Evolutionary conservation across 805 yeast genomes (phyloP), one percentile per base, ranked within the genome.

Genomic region (Candida tammaniensis): DNA sequence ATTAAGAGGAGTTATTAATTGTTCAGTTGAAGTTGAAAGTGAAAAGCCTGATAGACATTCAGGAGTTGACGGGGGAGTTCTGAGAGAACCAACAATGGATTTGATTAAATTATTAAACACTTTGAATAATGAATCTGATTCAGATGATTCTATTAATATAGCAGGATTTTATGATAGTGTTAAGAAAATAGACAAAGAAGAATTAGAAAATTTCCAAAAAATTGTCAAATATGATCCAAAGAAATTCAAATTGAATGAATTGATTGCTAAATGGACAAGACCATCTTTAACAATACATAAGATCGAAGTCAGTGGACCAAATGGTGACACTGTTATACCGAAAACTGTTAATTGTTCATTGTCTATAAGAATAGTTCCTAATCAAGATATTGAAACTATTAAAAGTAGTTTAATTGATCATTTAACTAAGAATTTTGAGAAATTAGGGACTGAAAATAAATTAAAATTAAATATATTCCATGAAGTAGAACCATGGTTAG

Each of bases 401-500:
- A 82, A 84, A 46, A 33, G 45, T 2, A 52, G 68, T 17, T 63
- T 89, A 13, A 59, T 68, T 1, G 36, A 54, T 0, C 79, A 69
- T 48, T 46, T 93, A 27, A 29, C 49, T 3, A 46, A 59, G 0
- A 45, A 60, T 0, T 91, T 87, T 46, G 48, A 53, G 0, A 49
- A 52, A 10, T 55, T 86, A 20, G 49, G 67, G 2, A 73, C 93
- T 0, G 74, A 72, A 5, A 93, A 93, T 55, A 70, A 72, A 18
- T 49, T 91, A 23, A 55, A 60, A 9, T 61, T 89, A 14, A 66
- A 72, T 16, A 71, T 89, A 26, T 71, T 80, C 39, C 88, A 87
- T 51, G 91, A 84, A 51, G 95, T 96, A 0, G 97, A 89, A 49
- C 95, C 97, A 2, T 91, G 98, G 98, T 63, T 91, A 7, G 98